Base-by-base conservation (phyloP, 75 land plant species). In the Ceratopteris richardii region DNA sequence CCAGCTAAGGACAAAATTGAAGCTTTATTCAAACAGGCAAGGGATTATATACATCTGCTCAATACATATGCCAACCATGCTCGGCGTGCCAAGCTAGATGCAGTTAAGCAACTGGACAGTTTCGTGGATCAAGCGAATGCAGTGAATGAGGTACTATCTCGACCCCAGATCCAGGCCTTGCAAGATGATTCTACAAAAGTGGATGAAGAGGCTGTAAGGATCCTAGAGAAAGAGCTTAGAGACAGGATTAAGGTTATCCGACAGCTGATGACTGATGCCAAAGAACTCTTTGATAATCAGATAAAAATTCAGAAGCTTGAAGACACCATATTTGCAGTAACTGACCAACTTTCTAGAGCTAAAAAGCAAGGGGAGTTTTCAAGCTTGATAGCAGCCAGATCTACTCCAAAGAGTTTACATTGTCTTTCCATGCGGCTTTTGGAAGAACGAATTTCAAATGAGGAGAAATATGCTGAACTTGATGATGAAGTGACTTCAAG, bases 261-360 rank as follows among this genome's bases (percentile, higher is more conserved):
- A 29, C 72, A 66, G 50, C 59, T 82, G 52, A 66, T 86, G 33
- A 65, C 61, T 0, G 86, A 82, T 20, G 42, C 90, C 2, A 88
- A 88, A 50, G 98, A 89, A 74, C 66, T 76, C 0, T 83, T 81
- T 61, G 98, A 93, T 52, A 89, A 79, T 55, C 98, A 93, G 82
- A 57, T 93, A 41, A 90, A 90, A 81, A 89, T 79, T 66, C 98
- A 89, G 72, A 93, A 89, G 59, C 68, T 86, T 39, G 79, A 83
- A 27, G 96, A 86, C 60, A 93, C 96, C 1, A 87, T 90, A 20
- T 90, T 90, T 65, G 73, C 90, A 2, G 96, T 87, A 28, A 67
- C 68, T 33, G 96, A 90, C 40, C 82, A 81, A 74, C 78, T 90
- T 10, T 12, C 71, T 14, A 46, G 53, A 44, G 68, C 47, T 12